Base-by-base conservation (phyloP, 2,329 filamentous ascomycete species). In the Aureobasidium vineae region DNA sequence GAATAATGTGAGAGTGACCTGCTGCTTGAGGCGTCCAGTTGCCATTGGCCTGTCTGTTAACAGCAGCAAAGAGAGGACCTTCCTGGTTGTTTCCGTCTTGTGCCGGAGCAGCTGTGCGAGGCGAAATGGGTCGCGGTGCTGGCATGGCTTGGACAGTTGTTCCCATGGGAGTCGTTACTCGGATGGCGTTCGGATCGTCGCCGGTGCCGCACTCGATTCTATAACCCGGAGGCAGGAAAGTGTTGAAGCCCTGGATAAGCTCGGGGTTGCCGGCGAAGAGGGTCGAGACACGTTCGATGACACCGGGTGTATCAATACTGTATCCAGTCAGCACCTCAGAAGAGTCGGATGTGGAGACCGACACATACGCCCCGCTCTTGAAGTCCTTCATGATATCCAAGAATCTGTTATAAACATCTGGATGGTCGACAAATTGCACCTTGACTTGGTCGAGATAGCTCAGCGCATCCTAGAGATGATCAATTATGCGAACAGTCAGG, bases 321-420 rank as follows among this genome's bases (percentile, higher is more conserved):
- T 26, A 54, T 43, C 16, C 26, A 45, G 61, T 69, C 47, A 69
- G 68, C 56, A 57, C 61, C 36, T 60, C 40, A 26, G 26, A 53
- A 54, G 47, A 33, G 66, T 66, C 69, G 38, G 63, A 54, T n/a
- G 65, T 16, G 43, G n/a, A 40, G n/a, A 31, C 41, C 47, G 23
- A 52, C 43, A 84, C 90, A 80, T 82, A 93, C 86, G 93, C 92
- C 79, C 97, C 94, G 73, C 92, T 97, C 79, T 99, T 99, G 77
- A 99, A 99, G 73, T 99, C 95, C 75, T 99, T 99, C 95, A 99
- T 99, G 57, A 99, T 99, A 72, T 99, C 95, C 53, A 99, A 81
- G 73, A 99, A 98, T 43, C 91, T 85, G 74, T 98, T 98, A 74
- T 99, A 99, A 0, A 99, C 95, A 77, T 98, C 94, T 4, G 95